phyloP scores from a whole-genome alignment of 768 basidiomycete genomes.

The Crassisporium funariophilum region DNA sequence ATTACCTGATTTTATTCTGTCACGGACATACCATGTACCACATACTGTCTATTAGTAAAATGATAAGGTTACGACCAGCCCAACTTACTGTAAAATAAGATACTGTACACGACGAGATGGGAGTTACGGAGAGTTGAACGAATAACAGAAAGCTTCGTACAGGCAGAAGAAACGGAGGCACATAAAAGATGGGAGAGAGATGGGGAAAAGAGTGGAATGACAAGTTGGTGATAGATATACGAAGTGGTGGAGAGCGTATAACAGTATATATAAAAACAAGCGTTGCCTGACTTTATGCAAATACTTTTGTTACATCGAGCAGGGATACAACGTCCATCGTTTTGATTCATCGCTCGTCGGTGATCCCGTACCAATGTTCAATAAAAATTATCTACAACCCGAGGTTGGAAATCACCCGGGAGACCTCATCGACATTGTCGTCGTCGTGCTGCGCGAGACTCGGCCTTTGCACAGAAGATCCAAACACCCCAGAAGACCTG shows the following conservation, averaged over 20 bases:
- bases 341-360: conserved; percentile 15
- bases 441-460: conserved; percentile 47
- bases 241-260: conserved; percentile 23
- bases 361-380: conserved; percentile 23
- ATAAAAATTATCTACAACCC: conserved; percentile 48
- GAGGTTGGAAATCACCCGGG: conserved; percentile 77
- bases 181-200: conserved; percentile 13
- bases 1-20: conserved; percentile 45
- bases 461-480: conserved; percentile 37
- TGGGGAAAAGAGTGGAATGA: conserved; percentile 14
- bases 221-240: conserved; percentile 16
- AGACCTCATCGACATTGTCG: conserved; percentile 67
- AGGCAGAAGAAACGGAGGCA: conserved; percentile 7
- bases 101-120: conserved; percentile 44
- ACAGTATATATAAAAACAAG: conserved; percentile 25
- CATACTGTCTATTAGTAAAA: conserved; percentile 52
- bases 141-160: conserved; percentile 3
- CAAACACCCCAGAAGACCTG: conserved; percentile 26
- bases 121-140: conserved; percentile 34
- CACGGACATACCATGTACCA: conserved; percentile 14
- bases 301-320: conserved; percentile 31
- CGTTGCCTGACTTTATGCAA: conserved; percentile 20
- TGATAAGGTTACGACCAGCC: conserved; percentile 64
- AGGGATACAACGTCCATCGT: conserved; percentile 26
- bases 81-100: conserved; percentile 52